Evolutionary conservation across 2,329 filamentous ascomycete species (phyloP), one percentile per base, ranked within the genome.

Genomic region (Diaporthe vexans): DNA sequence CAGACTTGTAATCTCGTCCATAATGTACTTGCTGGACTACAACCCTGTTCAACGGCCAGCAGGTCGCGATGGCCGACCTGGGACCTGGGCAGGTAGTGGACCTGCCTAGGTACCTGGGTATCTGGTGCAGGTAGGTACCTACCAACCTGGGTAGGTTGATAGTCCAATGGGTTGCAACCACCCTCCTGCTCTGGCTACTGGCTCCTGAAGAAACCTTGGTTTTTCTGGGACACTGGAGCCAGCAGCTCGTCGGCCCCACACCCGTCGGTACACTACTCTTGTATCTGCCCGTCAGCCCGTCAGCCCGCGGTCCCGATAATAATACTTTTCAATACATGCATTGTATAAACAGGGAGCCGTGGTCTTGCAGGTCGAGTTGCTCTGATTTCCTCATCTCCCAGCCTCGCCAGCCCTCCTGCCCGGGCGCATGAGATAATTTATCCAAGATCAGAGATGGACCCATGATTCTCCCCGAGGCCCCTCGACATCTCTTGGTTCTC

Each of bases 251-350:
- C 61, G 46, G 61, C 29, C 43, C 43, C 46, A 67, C 61, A 67
- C 24, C 17, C 4, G n/a, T 48, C 46, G 35, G 35, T 26, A 61
- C 35, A 43, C 35, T 21, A 4, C n/a, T 40, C 57, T 51, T 51
- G 59, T 65, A 17, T 65, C 43, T 51, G 43, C 46, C 63, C 29
- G 46, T 52, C 46, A 68, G 43, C 46, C 63, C 29, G 46, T 52
- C 46, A 68, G 63, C 63, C 63, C 63, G 46, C 63, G 63, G 61
- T 51, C 63, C 63, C 63, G 46, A 54, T 68, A 68, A 52, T 52
- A 37, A 52, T 26, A 37, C 63, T 40, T 33, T 26, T 21, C 63
- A 52, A 51, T 68, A 40, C 46, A 19, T 68, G 40, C 40, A 43
- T 48, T 67, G 46, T 37, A 52, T 52, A 37, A 35, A 67, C 63